phyloP scores from a whole-genome alignment of 768 basidiomycete species.

The Amyloporia xantha region DNA sequence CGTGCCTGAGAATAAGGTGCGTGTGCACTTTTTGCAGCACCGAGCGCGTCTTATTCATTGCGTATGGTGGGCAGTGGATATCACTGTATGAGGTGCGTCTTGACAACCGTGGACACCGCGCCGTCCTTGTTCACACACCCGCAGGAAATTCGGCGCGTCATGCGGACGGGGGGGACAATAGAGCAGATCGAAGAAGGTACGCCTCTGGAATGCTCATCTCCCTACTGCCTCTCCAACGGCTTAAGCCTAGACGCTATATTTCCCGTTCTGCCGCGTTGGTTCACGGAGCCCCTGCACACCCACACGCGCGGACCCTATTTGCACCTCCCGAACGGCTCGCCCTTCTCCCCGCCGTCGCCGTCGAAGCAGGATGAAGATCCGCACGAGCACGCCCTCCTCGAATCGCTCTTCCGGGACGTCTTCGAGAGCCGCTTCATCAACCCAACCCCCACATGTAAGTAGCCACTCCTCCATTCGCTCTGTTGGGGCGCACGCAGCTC shows the following conservation, averaged over 20 bases:
- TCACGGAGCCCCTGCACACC: constrained; percentile 60
- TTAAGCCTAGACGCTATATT: constrained; percentile 57
- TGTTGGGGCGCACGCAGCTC: neutral
- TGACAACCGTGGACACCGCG: neutral
- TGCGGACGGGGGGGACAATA: constrained; percentile 62
- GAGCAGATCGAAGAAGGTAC: constrained; percentile 72
- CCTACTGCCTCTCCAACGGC: neutral
- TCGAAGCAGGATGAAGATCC: constrained; percentile 20
- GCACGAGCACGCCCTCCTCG: constrained; percentile 68
- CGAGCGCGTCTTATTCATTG: neutral
- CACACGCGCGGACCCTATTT: constrained; percentile 32
- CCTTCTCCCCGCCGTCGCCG: constrained; percentile 2
- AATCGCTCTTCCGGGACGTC: constrained; percentile 58
- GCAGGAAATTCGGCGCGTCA: constrained; percentile 67
- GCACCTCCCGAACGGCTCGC: constrained; percentile 32
- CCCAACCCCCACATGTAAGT: constrained; percentile 57
- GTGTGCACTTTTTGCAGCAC: neutral
- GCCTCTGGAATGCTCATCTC: constrained; percentile 10
- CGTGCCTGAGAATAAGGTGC: constrained; percentile 70
- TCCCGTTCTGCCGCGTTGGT: constrained; percentile 72
- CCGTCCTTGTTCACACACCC: constrained; percentile 1
- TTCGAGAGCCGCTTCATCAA: constrained; percentile 72
- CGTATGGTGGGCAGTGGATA: constrained; percentile 47
- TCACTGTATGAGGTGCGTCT: constrained; percentile 53
- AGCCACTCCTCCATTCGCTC: neutral